Base-by-base conservation (phyloP, 768 basidiomycete species). In the Termitomyces sp. region DNA sequence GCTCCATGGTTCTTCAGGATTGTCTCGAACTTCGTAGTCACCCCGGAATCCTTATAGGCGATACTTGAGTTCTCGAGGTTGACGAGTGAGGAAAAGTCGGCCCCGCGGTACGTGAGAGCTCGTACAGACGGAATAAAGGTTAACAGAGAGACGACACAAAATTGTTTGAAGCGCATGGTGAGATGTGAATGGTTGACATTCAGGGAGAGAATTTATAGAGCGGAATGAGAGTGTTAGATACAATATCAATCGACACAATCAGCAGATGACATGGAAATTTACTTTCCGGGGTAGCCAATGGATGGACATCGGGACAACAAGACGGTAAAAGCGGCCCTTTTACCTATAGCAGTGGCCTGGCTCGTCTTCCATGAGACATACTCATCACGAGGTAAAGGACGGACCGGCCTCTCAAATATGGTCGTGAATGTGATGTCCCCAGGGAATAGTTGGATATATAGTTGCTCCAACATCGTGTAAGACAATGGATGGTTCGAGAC, bases 21-120 rank as follows among this genome's bases (percentile, higher is more conserved):
- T 0, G 70, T 75, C 61, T 86, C 84, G 56, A 83, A 77, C 58
- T 69, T 69, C 27, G 65, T 67, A 8, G 65, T 63, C 1, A 66
- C 59, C 6, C 74, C 73, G 21, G 67, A 65, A 57, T 82, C 79
- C 25, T 75, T 72, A 68, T 77, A 83, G 0, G 60, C 66, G 16
- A 70, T 63, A 9, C 82, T 82, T 1, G 73, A 63, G n/a, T 72
- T 70, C 65, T 85, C 83, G 7, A 83, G 73, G 52, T 81, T 76
- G 39, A 73, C 63, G 21, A 85, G 64, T 2, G 80, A 82, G 25
- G 80, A 81, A 60, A 83, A 78, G 64, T 84, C 84, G 12, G 82
- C 82, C 37, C 79, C 82, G 35, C 72, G 75, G 66, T 76, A 83
- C 12, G 71, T 73, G 50, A 83, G 72, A 12, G 76, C 76, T 47